Conservation (phyloP, 2,329 filamentous ascomycete species). For the Emergomyces africanus region DNA sequence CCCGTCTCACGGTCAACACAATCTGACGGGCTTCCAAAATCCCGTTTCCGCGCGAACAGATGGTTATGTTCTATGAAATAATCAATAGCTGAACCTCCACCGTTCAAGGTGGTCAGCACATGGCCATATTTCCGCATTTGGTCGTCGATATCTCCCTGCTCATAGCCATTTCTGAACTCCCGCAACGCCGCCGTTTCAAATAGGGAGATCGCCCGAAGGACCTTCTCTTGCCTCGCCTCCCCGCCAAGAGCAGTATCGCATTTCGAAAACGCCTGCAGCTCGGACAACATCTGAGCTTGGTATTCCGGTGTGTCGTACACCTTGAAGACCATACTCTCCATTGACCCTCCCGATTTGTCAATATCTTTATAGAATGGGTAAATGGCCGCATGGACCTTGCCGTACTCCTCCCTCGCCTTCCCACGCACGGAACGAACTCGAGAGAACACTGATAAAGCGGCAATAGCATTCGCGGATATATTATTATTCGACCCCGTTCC, state of each 20-base stretch:
- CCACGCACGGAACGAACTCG: slow-evolving; percentile 67
- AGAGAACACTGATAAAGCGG: slow-evolving; percentile 56
- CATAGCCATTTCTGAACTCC: slow-evolving; percentile 89
- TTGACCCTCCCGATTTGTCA: slow-evolving; percentile 52
- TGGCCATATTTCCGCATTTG: slow-evolving; percentile 81
- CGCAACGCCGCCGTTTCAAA: slow-evolving; percentile 85
- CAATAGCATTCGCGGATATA: slow-evolving; percentile 42
- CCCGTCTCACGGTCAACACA: slow-evolving; percentile 60
- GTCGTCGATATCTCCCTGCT: slow-evolving; percentile 75
- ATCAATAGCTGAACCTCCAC: slow-evolving; percentile 64
- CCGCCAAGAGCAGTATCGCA: slow-evolving; percentile 73
- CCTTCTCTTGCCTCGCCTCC: slow-evolving; percentile 54
- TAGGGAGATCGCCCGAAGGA: slow-evolving; percentile 61
- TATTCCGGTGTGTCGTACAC: slow-evolving; percentile 78
- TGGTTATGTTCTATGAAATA: slow-evolving; percentile 83
- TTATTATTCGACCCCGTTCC: slow-evolving; percentile 19
- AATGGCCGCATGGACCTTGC: slow-evolving; percentile 75
- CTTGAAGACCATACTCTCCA: slow-evolving; percentile 73
- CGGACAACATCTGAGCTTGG: slow-evolving; percentile 78
- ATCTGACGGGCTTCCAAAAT: slow-evolving; percentile 62
- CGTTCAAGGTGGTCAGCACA: slow-evolving; percentile 71
- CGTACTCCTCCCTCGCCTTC: slow-evolving; percentile 77
- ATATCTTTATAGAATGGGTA: slow-evolving; percentile 84
- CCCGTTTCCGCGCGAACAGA: slow-evolving; percentile 59
- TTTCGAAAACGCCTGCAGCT: slow-evolving; percentile 63